Evolutionary conservation across 352 stramenopile species (phyloP).

Genomic region (Globisporangium orthogonon): DNA sequence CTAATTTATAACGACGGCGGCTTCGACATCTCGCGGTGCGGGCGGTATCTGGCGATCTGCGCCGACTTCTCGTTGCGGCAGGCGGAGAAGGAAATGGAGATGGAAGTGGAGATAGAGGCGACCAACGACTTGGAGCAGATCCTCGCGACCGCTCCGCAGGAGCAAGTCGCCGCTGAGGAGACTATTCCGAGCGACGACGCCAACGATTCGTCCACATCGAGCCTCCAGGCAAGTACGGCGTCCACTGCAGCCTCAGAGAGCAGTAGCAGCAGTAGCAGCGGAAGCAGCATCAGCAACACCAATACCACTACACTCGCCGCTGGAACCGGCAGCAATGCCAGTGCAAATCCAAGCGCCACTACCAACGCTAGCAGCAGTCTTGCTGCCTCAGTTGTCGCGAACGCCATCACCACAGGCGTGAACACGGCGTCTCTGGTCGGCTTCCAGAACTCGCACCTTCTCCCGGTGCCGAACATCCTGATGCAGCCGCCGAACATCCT

Average conservation of each 20-base stretch:
- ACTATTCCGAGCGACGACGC: constrained; percentile 54
- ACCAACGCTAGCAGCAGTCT: not conserved
- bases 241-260: not conserved
- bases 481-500: constrained; percentile 50
- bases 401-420: constrained; percentile 8
- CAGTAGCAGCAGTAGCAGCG: constrained; percentile 2
- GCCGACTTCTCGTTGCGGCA: constrained; percentile 91
- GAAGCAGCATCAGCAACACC: not conserved
- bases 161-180: constrained; percentile 35
- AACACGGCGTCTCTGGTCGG: constrained; percentile 6
- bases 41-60: constrained; percentile 92
- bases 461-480: constrained; percentile 22
- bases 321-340: not conserved
- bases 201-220: constrained; percentile 48
- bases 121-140: constrained; percentile 73
- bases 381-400: constrained; percentile 6
- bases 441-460: constrained; percentile 11
- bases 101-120: constrained; percentile 71
- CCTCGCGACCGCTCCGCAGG: constrained; percentile 54
- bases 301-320: not conserved
- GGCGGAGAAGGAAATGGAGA: constrained; percentile 81
- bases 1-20: constrained; percentile 97
- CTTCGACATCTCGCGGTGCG: constrained; percentile 95
- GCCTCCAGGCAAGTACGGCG: not conserved
- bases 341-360: no score